These are phyloP conservation scores for Rutidosis leptorrhynchoides DNA, from an alignment of 129 eudicot genomes.

Conservation along the genomic window DNA sequence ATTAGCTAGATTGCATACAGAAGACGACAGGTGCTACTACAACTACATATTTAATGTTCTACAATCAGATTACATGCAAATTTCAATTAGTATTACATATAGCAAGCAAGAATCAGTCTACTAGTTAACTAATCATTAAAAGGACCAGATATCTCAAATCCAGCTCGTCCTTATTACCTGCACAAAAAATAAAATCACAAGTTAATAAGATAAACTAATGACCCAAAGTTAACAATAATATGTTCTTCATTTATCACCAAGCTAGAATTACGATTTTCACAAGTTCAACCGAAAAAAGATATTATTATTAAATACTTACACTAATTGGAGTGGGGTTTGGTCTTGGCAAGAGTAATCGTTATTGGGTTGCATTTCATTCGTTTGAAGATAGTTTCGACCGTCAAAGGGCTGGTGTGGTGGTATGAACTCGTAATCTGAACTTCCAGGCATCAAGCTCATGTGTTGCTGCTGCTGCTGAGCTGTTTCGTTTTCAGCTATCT, in stretches of 20 bases:
- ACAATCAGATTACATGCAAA: background rate
- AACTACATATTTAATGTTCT: constrained; percentile 16
- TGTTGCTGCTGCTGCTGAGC: constrained; percentile 82
- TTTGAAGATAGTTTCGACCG: constrained; percentile 69
- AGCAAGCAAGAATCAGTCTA: constrained; percentile 19
- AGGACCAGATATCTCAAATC: constrained; percentile 17
- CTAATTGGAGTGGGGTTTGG: constrained; percentile 73
- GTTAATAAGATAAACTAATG: no score
- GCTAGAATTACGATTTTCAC: background rate
- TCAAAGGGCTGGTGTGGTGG: constrained; percentile 43
- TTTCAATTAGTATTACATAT: background rate
- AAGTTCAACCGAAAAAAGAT: background rate
- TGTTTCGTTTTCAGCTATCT: constrained; percentile 88
- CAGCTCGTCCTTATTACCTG: constrained; percentile 23
- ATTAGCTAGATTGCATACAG: constrained; percentile 20
- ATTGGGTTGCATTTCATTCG: constrained; percentile 49
- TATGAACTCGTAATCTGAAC: constrained; percentile 56
- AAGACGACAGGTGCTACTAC: background rate
- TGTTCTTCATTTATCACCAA: background rate
- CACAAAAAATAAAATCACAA: background rate
- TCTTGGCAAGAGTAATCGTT: constrained; percentile 66
- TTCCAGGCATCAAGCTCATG: constrained; percentile 89
- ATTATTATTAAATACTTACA: constrained; percentile 41
- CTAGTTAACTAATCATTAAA: constrained; percentile 23
- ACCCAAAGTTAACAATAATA: background rate